phyloP scores from a whole-genome alignment of 768 basidiomycete species.

The Agaricus bisporus region DNA sequence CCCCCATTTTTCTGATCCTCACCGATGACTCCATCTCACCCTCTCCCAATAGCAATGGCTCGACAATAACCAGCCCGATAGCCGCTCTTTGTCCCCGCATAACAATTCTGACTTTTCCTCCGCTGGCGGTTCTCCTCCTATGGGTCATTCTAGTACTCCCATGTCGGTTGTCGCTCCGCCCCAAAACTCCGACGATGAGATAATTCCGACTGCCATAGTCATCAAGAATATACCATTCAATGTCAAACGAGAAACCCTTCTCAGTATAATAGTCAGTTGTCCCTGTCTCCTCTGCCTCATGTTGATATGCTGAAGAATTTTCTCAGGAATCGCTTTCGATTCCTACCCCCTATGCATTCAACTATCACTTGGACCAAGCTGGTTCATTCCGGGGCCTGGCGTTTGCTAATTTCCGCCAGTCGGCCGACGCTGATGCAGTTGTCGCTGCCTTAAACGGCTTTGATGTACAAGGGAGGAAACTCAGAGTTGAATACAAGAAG shows the following conservation, averaged over 20 bases:
- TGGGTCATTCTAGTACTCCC: slow-evolving; percentile 38
- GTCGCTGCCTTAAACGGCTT: slow-evolving; percentile 95
- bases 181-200: slow-evolving; percentile 68
- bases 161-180: slow-evolving; percentile 44
- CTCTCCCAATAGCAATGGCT: slow-evolving; percentile 71
- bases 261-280: slow-evolving; percentile 88
- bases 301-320: slow-evolving; percentile 2
- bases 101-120: slow-evolving; percentile 89
- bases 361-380: slow-evolving; percentile 96
- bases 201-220: slow-evolving; percentile 98
- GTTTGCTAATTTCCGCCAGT: slow-evolving; percentile 95
- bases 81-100: slow-evolving; percentile 77
- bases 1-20: slow-evolving; percentile 14
- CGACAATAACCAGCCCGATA: slow-evolving; percentile 63
- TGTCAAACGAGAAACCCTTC: slow-evolving; percentile 91
- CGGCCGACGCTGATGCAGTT: slow-evolving; percentile 89
- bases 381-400: slow-evolving; percentile 96
- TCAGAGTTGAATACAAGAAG: slow-evolving; percentile 99
- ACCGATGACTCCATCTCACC: slow-evolving; percentile 16
- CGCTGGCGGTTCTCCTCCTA: slow-evolving; percentile 76
- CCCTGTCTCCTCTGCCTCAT: slow-evolving; percentile 9
- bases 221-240: slow-evolving; percentile 99
- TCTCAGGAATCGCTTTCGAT: slow-evolving; percentile 81
- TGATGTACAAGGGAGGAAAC: slow-evolving; percentile 92
- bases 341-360: slow-evolving; percentile 98